Conservation (phyloP, 805 yeast genomes). For the Metschnikowia cubensis region DNA sequence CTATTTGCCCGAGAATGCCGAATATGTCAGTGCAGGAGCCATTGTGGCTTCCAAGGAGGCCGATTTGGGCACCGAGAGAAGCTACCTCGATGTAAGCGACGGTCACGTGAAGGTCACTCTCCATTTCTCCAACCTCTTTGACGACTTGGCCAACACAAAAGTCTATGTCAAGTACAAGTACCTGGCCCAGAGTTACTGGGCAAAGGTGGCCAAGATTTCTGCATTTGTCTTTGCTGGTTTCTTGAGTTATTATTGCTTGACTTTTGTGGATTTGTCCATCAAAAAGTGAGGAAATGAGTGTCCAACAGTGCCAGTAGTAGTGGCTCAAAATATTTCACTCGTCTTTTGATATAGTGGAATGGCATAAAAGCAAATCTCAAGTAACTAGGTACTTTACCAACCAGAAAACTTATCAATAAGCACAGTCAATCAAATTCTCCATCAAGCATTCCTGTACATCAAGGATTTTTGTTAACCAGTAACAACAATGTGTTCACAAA, state of each 20-base stretch:
- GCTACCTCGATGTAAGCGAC: slow-evolving; percentile 66
- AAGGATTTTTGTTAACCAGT: too few relatives aligned
- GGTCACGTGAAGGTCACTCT: slow-evolving; percentile 79
- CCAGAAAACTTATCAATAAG: too few relatives aligned
- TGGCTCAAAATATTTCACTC: too few relatives aligned
- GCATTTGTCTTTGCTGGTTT: slow-evolving; percentile 59
- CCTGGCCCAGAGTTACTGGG: slow-evolving; percentile 47
- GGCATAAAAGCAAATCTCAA: too few relatives aligned
- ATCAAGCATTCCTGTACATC: too few relatives aligned
- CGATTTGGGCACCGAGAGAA: slow-evolving; percentile 37
- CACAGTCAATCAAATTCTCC: too few relatives aligned
- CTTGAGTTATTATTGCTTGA: slow-evolving; percentile 46
- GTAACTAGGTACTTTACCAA: too few relatives aligned
- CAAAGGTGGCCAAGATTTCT: slow-evolving; percentile 66
- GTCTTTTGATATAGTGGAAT: too few relatives aligned
- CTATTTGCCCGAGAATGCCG: slow-evolving; percentile 86
- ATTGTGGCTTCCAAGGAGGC: slow-evolving; percentile 44
- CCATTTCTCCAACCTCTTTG: slow-evolving; percentile 58
- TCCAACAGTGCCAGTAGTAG: too few relatives aligned
- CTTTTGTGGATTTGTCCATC: slow-evolving; percentile 32
- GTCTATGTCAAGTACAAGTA: slow-evolving; percentile 62
- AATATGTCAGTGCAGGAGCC: slow-evolving; percentile 49
- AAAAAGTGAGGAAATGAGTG: slow-evolving; percentile 3
- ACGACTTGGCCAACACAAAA: slow-evolving; percentile 56
- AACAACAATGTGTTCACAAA: too few relatives aligned